Base-by-base conservation (phyloP, 2,329 filamentous ascomycete species). In the Aureobasidium subglaciale region DNA sequence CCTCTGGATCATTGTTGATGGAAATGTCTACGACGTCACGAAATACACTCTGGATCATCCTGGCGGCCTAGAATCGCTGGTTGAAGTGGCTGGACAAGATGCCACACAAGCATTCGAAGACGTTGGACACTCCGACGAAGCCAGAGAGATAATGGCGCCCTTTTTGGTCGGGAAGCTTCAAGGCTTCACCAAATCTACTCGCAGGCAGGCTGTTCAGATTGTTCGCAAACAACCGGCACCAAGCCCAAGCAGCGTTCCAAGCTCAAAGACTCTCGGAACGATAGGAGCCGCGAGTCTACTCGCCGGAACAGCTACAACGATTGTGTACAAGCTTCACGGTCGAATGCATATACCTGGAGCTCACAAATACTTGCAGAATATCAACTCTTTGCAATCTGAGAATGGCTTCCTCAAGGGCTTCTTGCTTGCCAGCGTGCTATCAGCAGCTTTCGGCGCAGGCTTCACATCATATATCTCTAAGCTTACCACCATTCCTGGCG, bases 1-100 rank as follows among this genome's bases (percentile, higher is more conserved):
- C 69, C 78, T 96, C n/a, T 97, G 92, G 92, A 93, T 97, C 56
- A 90, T 90, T 2, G 91, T 97, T 68, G 96, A 96, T 84, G 91
- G 91, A 34, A 73, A 82, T 58, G 90, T 96, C 57, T 80, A 96
- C 76, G 88, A 96, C 73, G 79, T 96, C 56, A 87, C 86, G 60
- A 86, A 95, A 78, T 97, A 92, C 88, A 80, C 95, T 46, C 89
- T 96, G 62, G 92, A 97, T 78, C 92, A 97, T 75, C 92, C 92
- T 20, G 92, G 91, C 67, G 92, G 92, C 58, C 88, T 90, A 55
- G 90, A 96, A 77, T 90, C 91, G 53, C 84, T 97, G 64, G 88
- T 93, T 79, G 95, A 92, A 79, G 95, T 96, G 72, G 96, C 95
- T 86, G 92, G 92, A 64, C 85, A 86, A 60, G 92, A 97, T 70